Percentiles rank a stretch among this genome's conserved stretches.
Conservation (phyloP, 805 yeast genomes). For the Starmerella roubikii region DNA sequence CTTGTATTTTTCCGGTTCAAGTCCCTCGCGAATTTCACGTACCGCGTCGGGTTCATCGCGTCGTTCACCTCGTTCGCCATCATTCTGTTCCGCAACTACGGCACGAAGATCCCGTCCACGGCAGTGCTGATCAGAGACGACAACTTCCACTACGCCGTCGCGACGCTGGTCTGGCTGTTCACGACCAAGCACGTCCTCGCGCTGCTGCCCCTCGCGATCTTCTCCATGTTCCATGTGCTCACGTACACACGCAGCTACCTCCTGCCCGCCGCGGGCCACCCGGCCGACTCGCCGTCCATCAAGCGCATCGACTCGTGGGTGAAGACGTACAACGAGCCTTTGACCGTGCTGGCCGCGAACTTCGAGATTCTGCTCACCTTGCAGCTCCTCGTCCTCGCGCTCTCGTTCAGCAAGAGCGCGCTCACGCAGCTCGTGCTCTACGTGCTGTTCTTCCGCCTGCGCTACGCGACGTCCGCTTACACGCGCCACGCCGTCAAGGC, state of each 20-base stretch:
- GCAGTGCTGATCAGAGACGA: slow-evolving; percentile 36
- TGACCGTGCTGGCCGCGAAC: slow-evolving; percentile 46
- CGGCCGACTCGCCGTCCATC: slow-evolving; percentile 21
- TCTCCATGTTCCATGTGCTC: slow-evolving; percentile 70
- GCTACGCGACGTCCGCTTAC: slow-evolving; percentile 63
- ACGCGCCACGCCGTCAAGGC: slow-evolving; percentile 55
- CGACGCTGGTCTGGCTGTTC: slow-evolving; percentile 43
- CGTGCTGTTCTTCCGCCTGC: slow-evolving; percentile 52
- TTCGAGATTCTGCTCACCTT: slow-evolving; percentile 38
- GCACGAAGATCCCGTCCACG: slow-evolving; percentile 17
- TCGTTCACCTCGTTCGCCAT: slow-evolving; percentile 64
- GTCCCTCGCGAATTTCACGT: slow-evolving; percentile 34
- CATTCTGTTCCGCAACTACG: slow-evolving; percentile 49
- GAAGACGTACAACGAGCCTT: slow-evolving; percentile 41
- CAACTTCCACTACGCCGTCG: slow-evolving; percentile 55
- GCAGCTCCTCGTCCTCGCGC: slow-evolving; percentile 28
- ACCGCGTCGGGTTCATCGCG: slow-evolving; percentile 47
- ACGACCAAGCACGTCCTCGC: slow-evolving; percentile 51
- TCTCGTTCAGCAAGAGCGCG: slow-evolving; percentile 50
- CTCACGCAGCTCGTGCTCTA: slow-evolving; percentile 39
- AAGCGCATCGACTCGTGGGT: slow-evolving; percentile 34
- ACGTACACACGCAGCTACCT: slow-evolving; percentile 53
- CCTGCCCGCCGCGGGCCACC: slow-evolving; percentile 45
- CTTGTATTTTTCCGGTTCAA: slow-evolving; percentile 14
- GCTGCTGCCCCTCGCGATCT: slow-evolving; percentile 58